Percentiles rank a stretch among this genome's conserved stretches.
phyloP scores from a whole-genome alignment of 1,139 yeast genomes.

The Diutina mesorugosa region DNA sequence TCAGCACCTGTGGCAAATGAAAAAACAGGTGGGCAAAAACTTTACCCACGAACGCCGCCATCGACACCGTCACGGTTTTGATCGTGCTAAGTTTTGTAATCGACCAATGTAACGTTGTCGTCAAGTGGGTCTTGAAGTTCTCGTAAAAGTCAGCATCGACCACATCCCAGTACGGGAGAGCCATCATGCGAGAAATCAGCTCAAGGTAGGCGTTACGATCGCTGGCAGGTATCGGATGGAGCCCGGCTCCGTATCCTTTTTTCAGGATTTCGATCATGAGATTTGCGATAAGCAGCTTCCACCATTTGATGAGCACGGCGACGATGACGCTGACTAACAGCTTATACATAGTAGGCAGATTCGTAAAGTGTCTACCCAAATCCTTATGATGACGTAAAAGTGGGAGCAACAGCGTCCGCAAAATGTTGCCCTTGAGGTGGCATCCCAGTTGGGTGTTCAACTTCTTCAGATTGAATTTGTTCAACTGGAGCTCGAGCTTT shows the following conservation, averaged over 20 bases:
- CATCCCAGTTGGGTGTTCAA: constrained; percentile 18
- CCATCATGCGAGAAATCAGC: constrained; percentile 52
- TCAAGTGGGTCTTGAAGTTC: constrained; percentile 22
- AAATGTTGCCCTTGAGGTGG: constrained; percentile 47
- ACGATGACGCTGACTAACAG: constrained; percentile 23
- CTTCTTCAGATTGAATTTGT: constrained; percentile 34
- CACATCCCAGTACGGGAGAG: constrained; percentile 50
- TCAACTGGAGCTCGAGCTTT: constrained; percentile 28
- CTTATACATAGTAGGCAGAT: constrained; percentile 15
- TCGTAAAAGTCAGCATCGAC: constrained; percentile 12
- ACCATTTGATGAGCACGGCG: constrained; percentile 47
- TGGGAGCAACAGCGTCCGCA: constrained; percentile 56
- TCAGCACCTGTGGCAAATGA: constrained; percentile 47
- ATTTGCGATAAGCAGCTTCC: constrained; percentile 41
- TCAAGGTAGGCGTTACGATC: constrained; percentile 68
- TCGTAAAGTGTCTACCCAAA: constrained; percentile 13
- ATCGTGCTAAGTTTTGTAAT: constrained; percentile 35
- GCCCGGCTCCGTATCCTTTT: not conserved
- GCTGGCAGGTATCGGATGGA: constrained; percentile 6
- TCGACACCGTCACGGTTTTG: constrained; percentile 43
- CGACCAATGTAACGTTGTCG: constrained; percentile 44
- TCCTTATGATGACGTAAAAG: constrained; percentile 34
- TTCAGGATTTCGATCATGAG: constrained; percentile 11
- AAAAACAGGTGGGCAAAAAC: constrained; percentile 58
- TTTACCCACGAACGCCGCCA: constrained; percentile 72